Base-by-base conservation (phyloP, 768 basidiomycete species). In the Collybia sp. region DNA sequence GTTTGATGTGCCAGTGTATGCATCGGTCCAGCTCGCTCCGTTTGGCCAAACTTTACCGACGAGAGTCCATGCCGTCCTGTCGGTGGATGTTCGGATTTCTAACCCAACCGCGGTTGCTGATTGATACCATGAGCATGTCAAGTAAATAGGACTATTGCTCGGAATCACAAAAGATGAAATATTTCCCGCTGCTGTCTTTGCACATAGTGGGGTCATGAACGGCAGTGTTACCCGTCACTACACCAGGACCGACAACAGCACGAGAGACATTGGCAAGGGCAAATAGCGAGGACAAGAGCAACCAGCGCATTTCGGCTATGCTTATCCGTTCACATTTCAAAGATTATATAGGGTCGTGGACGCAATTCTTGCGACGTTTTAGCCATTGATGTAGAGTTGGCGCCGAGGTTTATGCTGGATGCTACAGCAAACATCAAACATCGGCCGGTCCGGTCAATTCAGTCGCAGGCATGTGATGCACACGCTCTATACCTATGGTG, bases 201-300 rank as follows among this genome's bases (percentile, higher is more conserved):
- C 76, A 79, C 59, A 77, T 67, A 3, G 72, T 68, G 2, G 75
- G 75, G 50, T 77, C 74, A 49, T 73, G 72, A 3, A 72, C 71
- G 5, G 65, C 62, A 17, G 68, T 72, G 46, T 71, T 65, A 16
- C 70, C 69, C 1, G 69, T 68, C 20, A 72, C 70, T 5, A 36
- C 39, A 5, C 65, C 68, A 30, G 71, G 70, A 2, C 66, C 69
- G 5, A 67, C 64, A 12, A 65, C 57, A 31, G 64, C 61, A 25
- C 50, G 36, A n/a, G 13, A 43, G 30, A 51, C 10, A 13, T 36
- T 40, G 40, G 47, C 45, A 15, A 52, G 42, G 13, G 49, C 39
- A 10, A 57, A 11, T 20, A 45, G 43, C 0, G 45, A 40, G 5
- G 51, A 36, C 19, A 44, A 17, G 10, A 41, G 49, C 16, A 53